phyloP scores from a whole-genome alignment of 1,284 basidiomycete species.

The Ceratorhiza oryzae-sativae region DNA sequence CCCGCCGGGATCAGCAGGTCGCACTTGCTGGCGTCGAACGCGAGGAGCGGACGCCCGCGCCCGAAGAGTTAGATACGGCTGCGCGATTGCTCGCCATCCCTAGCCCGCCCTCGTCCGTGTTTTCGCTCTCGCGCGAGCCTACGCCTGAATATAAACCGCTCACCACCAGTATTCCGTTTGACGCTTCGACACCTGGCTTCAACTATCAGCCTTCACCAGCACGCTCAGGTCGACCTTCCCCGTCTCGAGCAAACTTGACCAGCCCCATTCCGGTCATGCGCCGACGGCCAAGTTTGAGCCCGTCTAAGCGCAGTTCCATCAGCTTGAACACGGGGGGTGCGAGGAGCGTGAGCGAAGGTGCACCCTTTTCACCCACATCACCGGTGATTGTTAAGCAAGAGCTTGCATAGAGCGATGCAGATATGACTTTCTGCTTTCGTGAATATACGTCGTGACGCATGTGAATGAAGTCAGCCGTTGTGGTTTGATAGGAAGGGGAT shows the following conservation, averaged over 20 bases:
- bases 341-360: not conserved
- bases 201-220: slow-evolving; percentile 17
- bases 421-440: not conserved
- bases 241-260: not conserved
- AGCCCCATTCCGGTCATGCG: not conserved
- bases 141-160: slow-evolving; percentile 8
- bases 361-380: slow-evolving; percentile 13
- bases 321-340: not conserved
- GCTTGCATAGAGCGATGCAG: not conserved
- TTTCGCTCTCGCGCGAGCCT: slow-evolving; percentile 5
- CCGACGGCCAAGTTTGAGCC: slow-evolving; percentile 14
- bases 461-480: no score
- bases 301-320: slow-evolving; percentile 9
- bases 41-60: not conserved
- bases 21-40: not conserved
- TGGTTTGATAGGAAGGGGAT: no score
- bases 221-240: not conserved
- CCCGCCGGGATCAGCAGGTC: not conserved
- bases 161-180: not conserved
- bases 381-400: slow-evolving; percentile 23
- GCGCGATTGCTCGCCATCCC: slow-evolving; percentile 16
- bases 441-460: not conserved
- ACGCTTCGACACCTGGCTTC: slow-evolving; percentile 3
- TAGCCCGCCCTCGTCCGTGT: slow-evolving; percentile 22
- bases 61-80: slow-evolving; percentile 1